These are phyloP conservation scores for Osmanthus fragrans DNA, from an alignment of 257 asterid species.

Conservation along the genomic window DNA sequence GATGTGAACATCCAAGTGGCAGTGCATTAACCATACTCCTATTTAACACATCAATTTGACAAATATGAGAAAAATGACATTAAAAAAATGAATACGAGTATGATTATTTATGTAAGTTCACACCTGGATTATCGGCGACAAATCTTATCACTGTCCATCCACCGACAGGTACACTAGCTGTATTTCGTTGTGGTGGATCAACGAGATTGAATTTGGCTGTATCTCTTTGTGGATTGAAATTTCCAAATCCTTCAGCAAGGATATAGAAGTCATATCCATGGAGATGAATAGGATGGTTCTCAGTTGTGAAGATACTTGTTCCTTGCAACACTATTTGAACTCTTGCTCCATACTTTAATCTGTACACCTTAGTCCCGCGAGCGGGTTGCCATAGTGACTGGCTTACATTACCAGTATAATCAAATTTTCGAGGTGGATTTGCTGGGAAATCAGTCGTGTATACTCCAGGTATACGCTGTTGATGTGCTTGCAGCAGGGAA, in stretches of 20 bases:
- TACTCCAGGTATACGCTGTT: conserved; percentile 72
- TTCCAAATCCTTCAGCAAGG: conserved; percentile 82
- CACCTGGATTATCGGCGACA: conserved; percentile 93
- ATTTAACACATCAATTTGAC: conserved; percentile 11
- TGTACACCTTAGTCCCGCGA: conserved; percentile 61
- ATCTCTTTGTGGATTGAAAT: conserved; percentile 61
- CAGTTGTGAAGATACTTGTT: conserved; percentile 73
- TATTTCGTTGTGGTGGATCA: conserved; percentile 86
- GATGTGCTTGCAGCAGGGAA: conserved; percentile 81
- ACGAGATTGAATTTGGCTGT: conserved; percentile 66
- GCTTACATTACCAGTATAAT: conserved; percentile 87
- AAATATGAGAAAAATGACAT: background rate
- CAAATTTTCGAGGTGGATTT: conserved; percentile 58
- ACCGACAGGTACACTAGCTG: conserved; percentile 74
- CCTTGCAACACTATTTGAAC: conserved; percentile 88
- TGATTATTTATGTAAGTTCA: background rate
- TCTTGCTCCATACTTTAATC: conserved; percentile 57
- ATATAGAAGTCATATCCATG: conserved; percentile 89
- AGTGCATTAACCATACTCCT: conserved; percentile 90
- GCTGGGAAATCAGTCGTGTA: conserved; percentile 79
- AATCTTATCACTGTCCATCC: conserved; percentile 94
- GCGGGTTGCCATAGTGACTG: conserved; percentile 79
- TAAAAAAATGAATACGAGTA: background rate
- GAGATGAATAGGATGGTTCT: conserved; percentile 90
- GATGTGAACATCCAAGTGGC: conserved; percentile 90